Conservation (phyloP, 1,284 basidiomycete species). For the Cryptococcus sp. region DNA sequence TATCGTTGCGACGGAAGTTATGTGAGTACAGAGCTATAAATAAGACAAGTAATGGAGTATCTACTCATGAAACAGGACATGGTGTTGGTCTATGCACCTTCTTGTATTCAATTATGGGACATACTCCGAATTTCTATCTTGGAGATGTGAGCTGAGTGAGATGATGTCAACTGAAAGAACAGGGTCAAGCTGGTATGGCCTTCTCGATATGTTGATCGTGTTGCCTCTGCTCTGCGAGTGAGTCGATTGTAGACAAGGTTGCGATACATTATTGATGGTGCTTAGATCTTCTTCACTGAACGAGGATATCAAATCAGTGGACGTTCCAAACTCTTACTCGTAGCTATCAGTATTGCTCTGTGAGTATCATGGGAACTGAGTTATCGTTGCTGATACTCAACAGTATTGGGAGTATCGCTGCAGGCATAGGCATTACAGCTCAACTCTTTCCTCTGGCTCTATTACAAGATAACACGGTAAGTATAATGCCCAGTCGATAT, state of each 20-base stretch:
- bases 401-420: neutral
- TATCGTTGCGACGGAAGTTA: neutral
- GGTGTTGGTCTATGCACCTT: neutral
- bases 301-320: neutral
- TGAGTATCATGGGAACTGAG: neutral
- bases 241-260: too few relatives aligned
- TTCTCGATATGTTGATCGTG: neutral
- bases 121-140: neutral
- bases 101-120: neutral
- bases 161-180: neutral
- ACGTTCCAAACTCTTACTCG: neutral
- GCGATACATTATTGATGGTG: too few relatives aligned
- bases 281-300: neutral
- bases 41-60: neutral
- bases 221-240: neutral
- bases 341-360: neutral
- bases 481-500: neutral
- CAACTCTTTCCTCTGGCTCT: neutral
- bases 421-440: neutral
- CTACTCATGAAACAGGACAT: neutral
- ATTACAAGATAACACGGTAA: neutral
- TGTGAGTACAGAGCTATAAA: neutral
- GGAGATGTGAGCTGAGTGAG: neutral
- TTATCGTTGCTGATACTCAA: neutral
- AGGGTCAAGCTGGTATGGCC: neutral